Evolutionary conservation across 2,329 filamentous ascomycete genomes (phyloP), one percentile per base, ranked within the genome.

Genomic region (Sphaerulina vaccinii): DNA sequence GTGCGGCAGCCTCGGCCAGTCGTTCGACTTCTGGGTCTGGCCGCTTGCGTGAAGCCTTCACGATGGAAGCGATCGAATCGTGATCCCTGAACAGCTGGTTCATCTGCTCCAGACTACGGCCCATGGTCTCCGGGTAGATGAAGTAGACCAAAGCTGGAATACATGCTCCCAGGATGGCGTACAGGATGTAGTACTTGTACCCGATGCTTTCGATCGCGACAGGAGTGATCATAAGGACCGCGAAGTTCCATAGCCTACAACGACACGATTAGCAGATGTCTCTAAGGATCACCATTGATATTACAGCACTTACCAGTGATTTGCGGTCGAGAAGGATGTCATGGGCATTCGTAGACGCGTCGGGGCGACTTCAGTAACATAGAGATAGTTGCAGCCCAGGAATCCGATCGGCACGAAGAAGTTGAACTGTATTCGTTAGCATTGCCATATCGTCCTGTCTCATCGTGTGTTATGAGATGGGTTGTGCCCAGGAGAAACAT

Each of bases 321-420:
- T 78, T 0, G 76, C 79, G 0, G 79, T 82, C 0, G 76, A 79
- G 35, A 83, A 77, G 27, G 76, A 75, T 1, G 77, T 76, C 74
- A 83, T 81, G 16, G 77, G 73, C 53, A 79, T 76, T 16, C 78
- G 70, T 22, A 80, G 65, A 9, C 74, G 68, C 13, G 78, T 69
- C 1, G 80, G 80, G 0, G 79, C 79, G 15, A 83, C 71, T 60
- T 83, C 80, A 1, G 80, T 77, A 52, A 79, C 80, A 66, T 83
- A 84, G 16, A 83, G 70, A 68, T 82, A 83, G 59, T 81, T 82
- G 24, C 79, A 75, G 1, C 81, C 80, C 0, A 82, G 71, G 68
- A 81, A 82, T 0, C 79, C 81, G 51, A 82, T 78, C 0, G 78
- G 79, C 38, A 82, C 78, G 66, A 83, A 83, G 59, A 77, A 79